Evolutionary conservation across 169 alveolate genomes (phyloP), one percentile per base, ranked within the genome.

Genomic region (Theileria orientalis): DNA sequence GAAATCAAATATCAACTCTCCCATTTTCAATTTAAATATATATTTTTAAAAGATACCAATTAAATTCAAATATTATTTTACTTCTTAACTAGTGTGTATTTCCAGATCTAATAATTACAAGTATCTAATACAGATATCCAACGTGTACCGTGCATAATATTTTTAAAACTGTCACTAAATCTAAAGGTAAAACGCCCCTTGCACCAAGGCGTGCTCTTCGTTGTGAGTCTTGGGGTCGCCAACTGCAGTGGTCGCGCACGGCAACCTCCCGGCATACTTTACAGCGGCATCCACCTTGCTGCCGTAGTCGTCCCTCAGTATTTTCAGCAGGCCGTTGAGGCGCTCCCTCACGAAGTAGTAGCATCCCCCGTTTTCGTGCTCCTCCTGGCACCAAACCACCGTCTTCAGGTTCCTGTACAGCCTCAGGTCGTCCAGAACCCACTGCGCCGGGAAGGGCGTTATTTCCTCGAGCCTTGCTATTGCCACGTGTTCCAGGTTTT

Each of bases 311-410:
- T 49, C 51, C 32, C 76, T 78, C 33, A 57, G 7, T 41, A 52
- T 49, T 8, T 44, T n/a, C 1, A 74, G 23, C 21, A 84, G 6
- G 41, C 42, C 23, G 35, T 44, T 29, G 19, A 90, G 25, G 25
- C 87, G 41, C 7, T 90, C 84, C 33, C 73, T 47, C 21, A 90
- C 88, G 64, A 85, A 94, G 47, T 79, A 35, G 90, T 92, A 93
- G 0, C 94, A 94, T 3, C 99, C 99, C 64, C 86, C 82, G 76
- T 95, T 95, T 83, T 90, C 76, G 25, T 92, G 96, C 84, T 96
- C 99, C 83, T 96, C 98, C 72, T 96, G 95, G 19, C 93, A 93
- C 97, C 97, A 96, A 32, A 86, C 86, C 25, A 94, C 74, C 54
- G 91, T 68, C 57, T 91, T 52, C 21, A 90, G 59, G 44, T 90